These are phyloP conservation scores for Xylaria sp. DNA, from an alignment of 2,329 filamentous ascomycete species.

Conservation along the genomic window DNA sequence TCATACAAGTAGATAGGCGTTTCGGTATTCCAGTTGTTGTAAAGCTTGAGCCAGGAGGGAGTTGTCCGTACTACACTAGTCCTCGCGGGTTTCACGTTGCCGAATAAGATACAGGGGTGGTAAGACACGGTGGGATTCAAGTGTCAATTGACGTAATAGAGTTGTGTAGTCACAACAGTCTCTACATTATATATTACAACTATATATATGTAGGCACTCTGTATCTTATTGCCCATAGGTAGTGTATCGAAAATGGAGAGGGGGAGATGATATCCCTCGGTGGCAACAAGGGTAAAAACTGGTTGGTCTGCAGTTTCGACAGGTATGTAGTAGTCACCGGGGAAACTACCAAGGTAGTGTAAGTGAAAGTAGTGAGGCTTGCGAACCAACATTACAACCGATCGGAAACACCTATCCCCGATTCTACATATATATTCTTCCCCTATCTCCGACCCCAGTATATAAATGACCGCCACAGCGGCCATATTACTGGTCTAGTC, in stretches of 20 bases:
- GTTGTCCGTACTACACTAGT: neutral
- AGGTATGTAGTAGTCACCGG: slow-evolving; percentile 11
- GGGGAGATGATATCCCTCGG: slow-evolving; percentile 18
- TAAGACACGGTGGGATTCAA: slow-evolving; percentile 8
- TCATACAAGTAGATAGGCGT: neutral
- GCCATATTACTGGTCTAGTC: neutral
- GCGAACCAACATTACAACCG: neutral
- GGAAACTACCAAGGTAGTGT: neutral
- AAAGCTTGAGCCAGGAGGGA: neutral
- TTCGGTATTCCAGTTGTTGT: neutral
- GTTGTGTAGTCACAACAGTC: slow-evolving; percentile 17
- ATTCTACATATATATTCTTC: neutral
- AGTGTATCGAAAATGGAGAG: neutral
- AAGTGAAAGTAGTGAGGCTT: neutral
- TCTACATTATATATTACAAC: neutral
- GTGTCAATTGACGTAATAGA: slow-evolving; percentile 31
- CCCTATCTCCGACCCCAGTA: slow-evolving; percentile 12
- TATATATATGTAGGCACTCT: neutral
- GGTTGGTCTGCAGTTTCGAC: slow-evolving; percentile 4
- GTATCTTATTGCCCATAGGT: neutral
- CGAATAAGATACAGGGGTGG: neutral
- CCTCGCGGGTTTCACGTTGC: neutral
- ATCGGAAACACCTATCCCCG: slow-evolving; percentile 7
- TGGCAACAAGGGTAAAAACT: slow-evolving; percentile 23
- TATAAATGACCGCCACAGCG: slow-evolving; percentile 2